phyloP scores from a whole-genome alignment of 495 filamentous ascomycete genomes.

The Bacidia rubella region DNA sequence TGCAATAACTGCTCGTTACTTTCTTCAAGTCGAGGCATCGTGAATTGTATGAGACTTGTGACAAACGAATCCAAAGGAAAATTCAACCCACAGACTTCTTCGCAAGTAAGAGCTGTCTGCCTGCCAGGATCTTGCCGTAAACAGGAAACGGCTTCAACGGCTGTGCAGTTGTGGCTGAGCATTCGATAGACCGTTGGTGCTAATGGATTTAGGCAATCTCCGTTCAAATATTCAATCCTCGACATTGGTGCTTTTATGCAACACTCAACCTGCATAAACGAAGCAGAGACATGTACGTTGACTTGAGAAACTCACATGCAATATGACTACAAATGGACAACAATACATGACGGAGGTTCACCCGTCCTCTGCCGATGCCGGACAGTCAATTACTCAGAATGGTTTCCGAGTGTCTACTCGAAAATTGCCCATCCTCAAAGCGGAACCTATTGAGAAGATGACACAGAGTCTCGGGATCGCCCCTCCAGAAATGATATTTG shows the following conservation, averaged over 20 bases:
- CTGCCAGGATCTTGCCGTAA: too few relatives aligned
- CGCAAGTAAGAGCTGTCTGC: neutral
- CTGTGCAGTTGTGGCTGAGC: neutral
- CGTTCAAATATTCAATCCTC: neutral
- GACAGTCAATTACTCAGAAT: conserved; percentile 33
- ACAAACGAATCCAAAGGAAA: too few relatives aligned
- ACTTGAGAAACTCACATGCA: too few relatives aligned
- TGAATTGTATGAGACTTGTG: too few relatives aligned
- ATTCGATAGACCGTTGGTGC: neutral
- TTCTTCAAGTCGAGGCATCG: conserved; percentile 16
- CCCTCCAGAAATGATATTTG: conserved; percentile 97
- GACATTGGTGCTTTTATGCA: neutral
- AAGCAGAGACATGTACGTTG: too few relatives aligned
- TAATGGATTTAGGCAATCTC: neutral
- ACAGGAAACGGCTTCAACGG: neutral
- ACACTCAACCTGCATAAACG: too few relatives aligned
- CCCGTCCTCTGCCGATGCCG: conserved; percentile 10
- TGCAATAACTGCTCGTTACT: conserved; percentile 9
- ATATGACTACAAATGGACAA: conserved; percentile 10
- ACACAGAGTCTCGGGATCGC: conserved; percentile 63
- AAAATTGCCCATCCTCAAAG: conserved; percentile 85
- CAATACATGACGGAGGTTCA: conserved; percentile 1
- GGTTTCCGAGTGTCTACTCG: conserved; percentile 61
- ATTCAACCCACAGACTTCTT: neutral
- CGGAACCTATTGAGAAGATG: conserved; percentile 81